phyloP scores from a whole-genome alignment of 768 basidiomycete genomes.

The Calocybe gangraenosa region DNA sequence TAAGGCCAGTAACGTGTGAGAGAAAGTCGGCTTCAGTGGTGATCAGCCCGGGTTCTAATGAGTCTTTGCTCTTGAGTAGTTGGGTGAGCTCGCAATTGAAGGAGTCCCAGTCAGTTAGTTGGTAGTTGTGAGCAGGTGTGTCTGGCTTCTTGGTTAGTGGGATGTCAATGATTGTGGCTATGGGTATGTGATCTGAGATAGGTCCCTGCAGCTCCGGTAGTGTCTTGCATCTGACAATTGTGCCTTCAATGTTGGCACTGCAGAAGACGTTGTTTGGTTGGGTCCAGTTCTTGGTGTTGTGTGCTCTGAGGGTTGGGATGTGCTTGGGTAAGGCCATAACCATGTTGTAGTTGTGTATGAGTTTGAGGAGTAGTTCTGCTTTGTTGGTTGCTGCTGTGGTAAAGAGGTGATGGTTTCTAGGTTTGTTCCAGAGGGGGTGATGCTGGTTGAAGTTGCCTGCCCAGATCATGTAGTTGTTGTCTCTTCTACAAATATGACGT shows the following conservation, averaged over 20 bases:
- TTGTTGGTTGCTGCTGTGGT: no score
- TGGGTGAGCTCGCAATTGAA: background rate
- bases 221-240: conserved; percentile 2
- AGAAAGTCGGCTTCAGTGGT: background rate
- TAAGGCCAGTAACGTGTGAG: background rate
- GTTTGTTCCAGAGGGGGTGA: no score
- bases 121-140: background rate
- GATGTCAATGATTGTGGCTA: conserved; percentile 19
- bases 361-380: no score
- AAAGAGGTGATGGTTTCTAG: no score
- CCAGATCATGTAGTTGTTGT: no score
- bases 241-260: background rate
- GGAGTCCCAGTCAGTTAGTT: background rate
- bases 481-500: no score
- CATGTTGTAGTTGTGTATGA: no score
- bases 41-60: background rate
- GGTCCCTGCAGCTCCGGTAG: conserved; percentile 2
- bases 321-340: no score
- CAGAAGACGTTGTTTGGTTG: no score
- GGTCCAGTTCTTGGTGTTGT: no score
- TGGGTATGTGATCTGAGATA: conserved; percentile 30
- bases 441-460: no score
- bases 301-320: no score
- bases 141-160: background rate
- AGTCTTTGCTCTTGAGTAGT: background rate